Evolutionary conservation across 73 alveolate species (phyloP).

Genomic region (Paramecium biaurelia): DNA sequence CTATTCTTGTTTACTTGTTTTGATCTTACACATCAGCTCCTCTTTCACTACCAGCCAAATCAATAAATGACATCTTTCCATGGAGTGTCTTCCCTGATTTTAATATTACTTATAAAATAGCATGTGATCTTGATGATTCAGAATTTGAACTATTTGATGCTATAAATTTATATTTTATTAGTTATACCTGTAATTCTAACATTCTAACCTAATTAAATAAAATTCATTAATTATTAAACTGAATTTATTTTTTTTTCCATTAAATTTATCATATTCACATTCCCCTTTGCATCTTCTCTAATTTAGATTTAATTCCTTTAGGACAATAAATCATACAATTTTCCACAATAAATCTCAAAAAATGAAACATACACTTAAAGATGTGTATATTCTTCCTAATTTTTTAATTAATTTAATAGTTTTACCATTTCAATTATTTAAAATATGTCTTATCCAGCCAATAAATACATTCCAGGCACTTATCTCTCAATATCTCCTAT

Average conservation of each 20-base stretch:
- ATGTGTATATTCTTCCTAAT: conserved; percentile 50
- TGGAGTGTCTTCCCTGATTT: conserved; percentile 36
- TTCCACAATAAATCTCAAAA: conserved; percentile 99
- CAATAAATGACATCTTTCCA: conserved; percentile 83
- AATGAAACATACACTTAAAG: conserved; percentile 90
- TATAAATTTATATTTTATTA: background rate
- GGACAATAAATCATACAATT: conserved; percentile 96
- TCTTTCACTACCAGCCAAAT: conserved; percentile 99
- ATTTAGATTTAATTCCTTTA: conserved; percentile 89
- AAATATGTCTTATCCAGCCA: conserved; percentile 96
- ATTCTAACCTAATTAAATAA: conserved; percentile 75
- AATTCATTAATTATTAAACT: conserved; percentile 75
- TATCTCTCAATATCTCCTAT: conserved; percentile 86
- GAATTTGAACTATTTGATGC: conserved; percentile 68
- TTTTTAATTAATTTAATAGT: background rate
- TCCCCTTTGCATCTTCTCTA: conserved; percentile 98
- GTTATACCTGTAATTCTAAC: conserved; percentile 79
- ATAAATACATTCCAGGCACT: conserved; percentile 96
- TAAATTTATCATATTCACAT: conserved; percentile 95
- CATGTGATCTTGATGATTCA: conserved; percentile 73
- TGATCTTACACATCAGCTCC: conserved; percentile 98
- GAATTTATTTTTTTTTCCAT: conserved; percentile 75
- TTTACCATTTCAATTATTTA: conserved; percentile 71
- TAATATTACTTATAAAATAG: conserved; percentile 56
- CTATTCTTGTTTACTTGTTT: conserved; percentile 93